Evolutionary conservation across 768 basidiomycete genomes (phyloP), one percentile per base, ranked within the genome.

Genomic region (Coprinopsis marcescibilis): DNA sequence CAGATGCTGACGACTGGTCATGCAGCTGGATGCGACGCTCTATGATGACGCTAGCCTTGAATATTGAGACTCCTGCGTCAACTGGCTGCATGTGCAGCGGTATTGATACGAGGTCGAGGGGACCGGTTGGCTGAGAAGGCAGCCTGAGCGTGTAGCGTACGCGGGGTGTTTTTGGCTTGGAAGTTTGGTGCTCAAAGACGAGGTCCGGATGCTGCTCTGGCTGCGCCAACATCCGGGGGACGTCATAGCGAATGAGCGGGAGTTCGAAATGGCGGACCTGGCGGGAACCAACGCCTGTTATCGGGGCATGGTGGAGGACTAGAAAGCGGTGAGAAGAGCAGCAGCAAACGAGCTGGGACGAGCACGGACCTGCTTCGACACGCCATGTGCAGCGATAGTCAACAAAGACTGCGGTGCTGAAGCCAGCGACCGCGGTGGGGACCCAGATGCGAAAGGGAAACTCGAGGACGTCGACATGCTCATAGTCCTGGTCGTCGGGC

Each of bases 351-450:
- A 39, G 43, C 45, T 54, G 49, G 46, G 26, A 35, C 46, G 20
- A 51, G 37, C 12, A 72, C 81, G 52, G 53, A 81, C 88, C 75
- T 52, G 89, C 89, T 68, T 92, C 89, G 47, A 92, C 71, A 44
- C 87, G 74, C 89, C 89, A 92, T 59, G 77, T 77, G 58, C 85
- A 80, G 35, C 83, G 75, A 62, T 89, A 92, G 55, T 83, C 84
- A 54, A 84, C 84, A 56, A 81, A 88, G 50, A 79, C 72, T 12
- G 82, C 76, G 39, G 83, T 81, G 61, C 82, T 84, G 56, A 80
- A 82, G 32, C 85, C 85, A 13, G 72, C 64, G 42, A 77, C 72
- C 51, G 74, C 70, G 46, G 75, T 60, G 21, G 89, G 89, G 21
- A 92, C 50, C 37, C 75, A 72, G 57, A 92, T 71, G 41, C 78